Percentiles rank a stretch among this genome's conserved stretches.
Conservation (phyloP, 352 stramenopile species). For the Phytophthora agathidicida region DNA sequence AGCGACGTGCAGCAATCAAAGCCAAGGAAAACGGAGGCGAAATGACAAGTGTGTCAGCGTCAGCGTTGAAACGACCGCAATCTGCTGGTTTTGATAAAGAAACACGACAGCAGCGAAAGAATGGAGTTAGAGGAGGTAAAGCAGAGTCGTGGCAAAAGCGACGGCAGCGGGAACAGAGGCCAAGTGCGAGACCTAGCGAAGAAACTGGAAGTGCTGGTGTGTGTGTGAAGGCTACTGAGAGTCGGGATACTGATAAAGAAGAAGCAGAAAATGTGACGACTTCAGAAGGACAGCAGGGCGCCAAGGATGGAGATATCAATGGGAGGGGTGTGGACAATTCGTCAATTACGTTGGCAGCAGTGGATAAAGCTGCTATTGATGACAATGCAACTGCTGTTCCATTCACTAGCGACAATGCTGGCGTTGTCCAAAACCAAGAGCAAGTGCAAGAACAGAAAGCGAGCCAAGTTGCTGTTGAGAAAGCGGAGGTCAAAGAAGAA, state of each 20-base stretch:
- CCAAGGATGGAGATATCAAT: no score
- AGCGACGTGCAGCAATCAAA: slow-evolving; percentile 3
- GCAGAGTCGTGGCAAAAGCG: background rate
- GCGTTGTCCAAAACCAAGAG: background rate
- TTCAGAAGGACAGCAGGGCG: background rate
- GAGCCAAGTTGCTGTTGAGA: background rate
- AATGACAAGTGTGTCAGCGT: background rate
- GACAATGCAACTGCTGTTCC: background rate
- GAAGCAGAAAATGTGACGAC: background rate
- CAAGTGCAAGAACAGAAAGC: background rate
- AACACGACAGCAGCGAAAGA: slow-evolving; percentile 1
- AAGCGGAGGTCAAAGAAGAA: slow-evolving; percentile 16
- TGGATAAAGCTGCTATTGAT: no score
- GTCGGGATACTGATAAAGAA: background rate
- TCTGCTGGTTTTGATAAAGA: background rate
- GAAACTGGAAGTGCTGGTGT: background rate
- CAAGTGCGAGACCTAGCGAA: no score
- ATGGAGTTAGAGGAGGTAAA: background rate
- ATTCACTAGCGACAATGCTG: background rate
- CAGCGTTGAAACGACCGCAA: background rate
- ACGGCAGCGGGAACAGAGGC: background rate
- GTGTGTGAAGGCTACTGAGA: background rate
- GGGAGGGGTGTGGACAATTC: no score
- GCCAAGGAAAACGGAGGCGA: slow-evolving; percentile 7
- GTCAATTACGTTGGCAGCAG: no score